A percentile compares a stretch with the other conserved stretches of the same genome.
Conservation (phyloP, 75 land plant species). For the Adiantum capillusveneris region DNA sequence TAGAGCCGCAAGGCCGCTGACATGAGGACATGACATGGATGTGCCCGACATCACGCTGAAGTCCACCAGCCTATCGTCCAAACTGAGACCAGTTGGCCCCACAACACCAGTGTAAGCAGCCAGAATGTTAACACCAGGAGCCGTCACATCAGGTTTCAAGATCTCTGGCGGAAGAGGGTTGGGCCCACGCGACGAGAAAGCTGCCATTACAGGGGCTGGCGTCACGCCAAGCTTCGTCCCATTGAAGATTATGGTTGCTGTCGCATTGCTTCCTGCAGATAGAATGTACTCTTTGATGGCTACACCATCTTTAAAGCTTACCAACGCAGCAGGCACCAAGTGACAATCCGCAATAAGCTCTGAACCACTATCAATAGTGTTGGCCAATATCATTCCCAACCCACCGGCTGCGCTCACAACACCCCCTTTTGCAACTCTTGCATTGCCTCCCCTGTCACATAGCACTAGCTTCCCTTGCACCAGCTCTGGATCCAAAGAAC, state of each 20-base stretch:
- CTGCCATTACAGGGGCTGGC: conserved; percentile 78
- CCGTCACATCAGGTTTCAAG: conserved; percentile 86
- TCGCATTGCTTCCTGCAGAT: conserved; percentile 24
- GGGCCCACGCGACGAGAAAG: conserved; percentile 86
- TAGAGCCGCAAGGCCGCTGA: conserved; percentile 74
- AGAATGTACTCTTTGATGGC: conserved; percentile 44
- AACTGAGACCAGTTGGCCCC: conserved; percentile 47
- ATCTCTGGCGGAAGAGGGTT: conserved; percentile 66
- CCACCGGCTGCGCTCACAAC: conserved; percentile 48
- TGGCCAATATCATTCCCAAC: conserved; percentile 78
- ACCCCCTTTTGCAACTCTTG: conserved; percentile 46
- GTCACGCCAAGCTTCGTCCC: conserved; percentile 59
- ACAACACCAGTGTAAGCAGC: conserved; percentile 76
- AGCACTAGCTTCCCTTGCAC: conserved; percentile 68
- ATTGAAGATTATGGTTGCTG: conserved; percentile 40
- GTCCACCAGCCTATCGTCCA: conserved; percentile 40
- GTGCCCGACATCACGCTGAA: conserved; percentile 88
- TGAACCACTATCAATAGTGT: conserved; percentile 54
- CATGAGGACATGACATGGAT: conserved; percentile 91
- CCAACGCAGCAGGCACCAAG: conserved; percentile 54
- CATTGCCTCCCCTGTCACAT: conserved; percentile 59
- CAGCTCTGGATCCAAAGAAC: conserved; percentile 38
- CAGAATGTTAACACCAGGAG: conserved; percentile 82
- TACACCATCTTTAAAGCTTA: conserved; percentile 52
- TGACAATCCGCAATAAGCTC: conserved; percentile 70